Evolutionary conservation across 225 moss, liverwort and hornwort genomes (phyloP).

Genomic region (Physcomitrellopsis africana): DNA sequence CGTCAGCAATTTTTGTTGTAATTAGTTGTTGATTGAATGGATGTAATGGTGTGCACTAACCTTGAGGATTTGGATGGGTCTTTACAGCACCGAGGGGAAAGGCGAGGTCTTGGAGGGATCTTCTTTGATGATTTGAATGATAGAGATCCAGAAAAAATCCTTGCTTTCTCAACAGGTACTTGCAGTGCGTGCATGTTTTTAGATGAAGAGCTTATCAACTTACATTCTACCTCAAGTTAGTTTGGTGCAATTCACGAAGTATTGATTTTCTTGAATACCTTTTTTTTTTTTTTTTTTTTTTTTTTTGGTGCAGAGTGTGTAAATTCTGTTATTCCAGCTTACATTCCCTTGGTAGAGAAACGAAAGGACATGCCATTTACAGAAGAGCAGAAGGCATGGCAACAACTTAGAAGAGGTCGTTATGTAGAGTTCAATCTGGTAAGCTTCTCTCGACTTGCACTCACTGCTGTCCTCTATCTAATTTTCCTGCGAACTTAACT

Average conservation of each 20-base stretch:
- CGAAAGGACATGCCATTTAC: slow-evolving; percentile 62
- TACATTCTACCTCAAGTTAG: not conserved
- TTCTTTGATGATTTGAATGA: slow-evolving; percentile 78
- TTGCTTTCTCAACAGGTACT: slow-evolving; percentile 61
- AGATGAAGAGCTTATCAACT: not conserved
- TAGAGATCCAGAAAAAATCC: slow-evolving; percentile 58
- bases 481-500: too few species aligned
- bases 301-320: slow-evolving; percentile 51
- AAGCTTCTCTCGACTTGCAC: slow-evolving; percentile 3
- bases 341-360: slow-evolving; percentile 66
- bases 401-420: slow-evolving; percentile 70
- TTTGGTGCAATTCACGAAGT: too few species aligned
- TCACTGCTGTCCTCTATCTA: too few species aligned
- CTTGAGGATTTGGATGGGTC: not conserved
- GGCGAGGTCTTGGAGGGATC: slow-evolving; percentile 73
- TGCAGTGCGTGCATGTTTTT: not conserved
- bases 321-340: slow-evolving; percentile 63
- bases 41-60: not conserved
- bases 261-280: too few species aligned
- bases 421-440: slow-evolving; percentile 82
- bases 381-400: slow-evolving; percentile 63
- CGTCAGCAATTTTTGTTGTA: not conserved
- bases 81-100: slow-evolving; percentile 66
- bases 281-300: not conserved
- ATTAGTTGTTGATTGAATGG: not conserved